phyloP scores from a whole-genome alignment of 179 eudicot species.

The Amaranthus tricolor region DNA sequence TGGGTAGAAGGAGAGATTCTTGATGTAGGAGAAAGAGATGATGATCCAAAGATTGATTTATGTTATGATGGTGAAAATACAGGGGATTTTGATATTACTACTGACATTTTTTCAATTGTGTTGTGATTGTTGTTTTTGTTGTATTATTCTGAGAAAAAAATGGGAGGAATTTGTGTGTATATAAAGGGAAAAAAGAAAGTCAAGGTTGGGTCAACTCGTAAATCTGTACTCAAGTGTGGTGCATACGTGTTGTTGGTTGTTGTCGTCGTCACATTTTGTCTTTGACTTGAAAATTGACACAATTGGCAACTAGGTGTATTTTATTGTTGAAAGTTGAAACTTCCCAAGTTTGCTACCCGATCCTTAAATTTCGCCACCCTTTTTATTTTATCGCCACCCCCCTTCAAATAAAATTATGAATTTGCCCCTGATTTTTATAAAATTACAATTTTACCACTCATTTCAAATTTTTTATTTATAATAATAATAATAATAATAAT shows the following conservation, averaged over 20 bases:
- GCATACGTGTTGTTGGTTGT: constrained; percentile 25
- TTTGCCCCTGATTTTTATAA: too few relatives aligned
- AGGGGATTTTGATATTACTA: constrained; percentile 71
- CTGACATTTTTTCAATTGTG: constrained; percentile 40
- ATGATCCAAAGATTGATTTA: constrained; percentile 30
- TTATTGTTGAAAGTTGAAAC: too few relatives aligned
- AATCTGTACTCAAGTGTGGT: constrained; percentile 2
- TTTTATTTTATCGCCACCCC: too few relatives aligned
- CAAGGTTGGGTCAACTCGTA: constrained; percentile 24
- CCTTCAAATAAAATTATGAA: too few relatives aligned
- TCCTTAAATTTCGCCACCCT: too few relatives aligned
- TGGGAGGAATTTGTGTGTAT: neutral
- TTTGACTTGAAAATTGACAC: too few relatives aligned
- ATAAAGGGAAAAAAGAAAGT: neutral
- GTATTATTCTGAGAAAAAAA: neutral
- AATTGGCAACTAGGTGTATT: too few relatives aligned
- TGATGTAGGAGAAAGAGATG: constrained; percentile 26
- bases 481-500: too few relatives aligned
- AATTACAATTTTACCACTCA: too few relatives aligned
- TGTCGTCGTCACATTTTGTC: too few relatives aligned
- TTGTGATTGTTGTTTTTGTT: neutral
- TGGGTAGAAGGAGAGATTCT: constrained; percentile 15
- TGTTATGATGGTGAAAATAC: constrained; percentile 62
- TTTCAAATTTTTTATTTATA: too few relatives aligned
- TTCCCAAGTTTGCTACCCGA: too few relatives aligned